Conservation (phyloP, 805 yeast species). For the Cyberlindnera japonica region DNA sequence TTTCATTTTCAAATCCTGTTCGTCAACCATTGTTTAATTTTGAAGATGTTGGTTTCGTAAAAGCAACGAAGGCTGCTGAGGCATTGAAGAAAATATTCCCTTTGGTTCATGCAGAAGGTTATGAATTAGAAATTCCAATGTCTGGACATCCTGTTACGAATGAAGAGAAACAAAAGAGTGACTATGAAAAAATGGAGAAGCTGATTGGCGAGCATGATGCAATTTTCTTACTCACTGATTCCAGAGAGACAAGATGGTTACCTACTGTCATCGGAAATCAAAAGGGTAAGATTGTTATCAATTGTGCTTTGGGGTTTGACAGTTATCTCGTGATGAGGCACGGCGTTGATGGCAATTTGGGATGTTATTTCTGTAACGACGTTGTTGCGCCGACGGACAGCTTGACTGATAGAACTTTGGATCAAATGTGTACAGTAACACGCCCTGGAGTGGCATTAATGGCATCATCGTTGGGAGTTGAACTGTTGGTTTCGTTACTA, state of each 20-base stretch:
- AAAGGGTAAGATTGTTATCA: constrained; percentile 68
- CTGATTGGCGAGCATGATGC: constrained; percentile 70
- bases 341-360: constrained; percentile 53
- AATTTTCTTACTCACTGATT: constrained; percentile 81
- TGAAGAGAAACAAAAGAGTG: constrained; percentile 45
- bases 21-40: constrained; percentile 85
- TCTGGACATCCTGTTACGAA: constrained; percentile 82
- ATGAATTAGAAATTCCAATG: constrained; percentile 82
- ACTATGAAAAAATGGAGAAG: constrained; percentile 48
- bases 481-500: constrained; percentile 65
- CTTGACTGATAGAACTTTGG: constrained; percentile 80
- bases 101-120: constrained; percentile 61
- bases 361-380: constrained; percentile 96
- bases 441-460: constrained; percentile 92
- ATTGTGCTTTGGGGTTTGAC: constrained; percentile 95
- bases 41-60: constrained; percentile 73
- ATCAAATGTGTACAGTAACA: constrained; percentile 98
- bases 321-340: constrained; percentile 92
- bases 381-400: constrained; percentile 92
- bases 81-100: constrained; percentile 76
- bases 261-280: constrained; percentile 81
- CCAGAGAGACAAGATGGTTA: constrained; percentile 96
- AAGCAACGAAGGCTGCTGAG: constrained; percentile 76
- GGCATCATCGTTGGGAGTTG: constrained; percentile 86
- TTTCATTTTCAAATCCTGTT: constrained; percentile 93